Evolutionary conservation across 1,139 yeast genomes (phyloP).

Genomic region (Yamadazyma dendronema): DNA sequence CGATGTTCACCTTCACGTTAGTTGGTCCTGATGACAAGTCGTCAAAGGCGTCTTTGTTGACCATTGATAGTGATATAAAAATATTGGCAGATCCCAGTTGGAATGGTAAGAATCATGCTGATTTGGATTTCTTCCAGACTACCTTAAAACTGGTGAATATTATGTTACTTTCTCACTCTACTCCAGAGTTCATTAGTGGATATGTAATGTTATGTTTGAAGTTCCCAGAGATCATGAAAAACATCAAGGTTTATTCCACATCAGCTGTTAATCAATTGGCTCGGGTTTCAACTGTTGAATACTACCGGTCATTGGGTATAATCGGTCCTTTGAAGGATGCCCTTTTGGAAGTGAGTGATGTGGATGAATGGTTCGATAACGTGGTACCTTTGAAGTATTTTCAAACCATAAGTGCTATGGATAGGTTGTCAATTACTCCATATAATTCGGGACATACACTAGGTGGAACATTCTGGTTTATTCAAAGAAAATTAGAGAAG

Average conservation of each 20-base stretch:
- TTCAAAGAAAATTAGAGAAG: constrained; percentile 72
- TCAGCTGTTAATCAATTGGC: constrained; percentile 87
- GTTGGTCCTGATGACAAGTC: constrained; percentile 34
- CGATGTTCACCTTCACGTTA: constrained; percentile 43
- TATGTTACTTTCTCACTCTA: constrained; percentile 81
- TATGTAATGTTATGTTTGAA: constrained; percentile 63
- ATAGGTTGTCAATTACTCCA: constrained; percentile 67
- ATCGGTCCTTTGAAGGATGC: constrained; percentile 71
- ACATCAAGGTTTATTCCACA: constrained; percentile 81
- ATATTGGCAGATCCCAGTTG: constrained; percentile 73
- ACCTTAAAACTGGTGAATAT: constrained; percentile 56
- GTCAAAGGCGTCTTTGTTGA: constrained; percentile 42
- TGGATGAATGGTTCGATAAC: constrained; percentile 76
- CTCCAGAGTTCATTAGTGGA: constrained; percentile 79
- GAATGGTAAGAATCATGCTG: constrained; percentile 50
- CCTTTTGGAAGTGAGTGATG: constrained; percentile 64
- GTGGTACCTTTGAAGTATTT: constrained; percentile 71
- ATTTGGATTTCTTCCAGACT: constrained; percentile 42
- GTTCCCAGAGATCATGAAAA: constrained; percentile 58
- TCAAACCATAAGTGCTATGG: constrained; percentile 67
- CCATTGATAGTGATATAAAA: constrained; percentile 47
- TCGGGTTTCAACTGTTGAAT: constrained; percentile 78
- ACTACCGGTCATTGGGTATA: constrained; percentile 68
- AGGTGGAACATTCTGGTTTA: constrained; percentile 89
- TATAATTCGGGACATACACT: constrained; percentile 89